phyloP scores from a whole-genome alignment of 352 stramenopile genomes.

The Pythium grandisporangium region DNA sequence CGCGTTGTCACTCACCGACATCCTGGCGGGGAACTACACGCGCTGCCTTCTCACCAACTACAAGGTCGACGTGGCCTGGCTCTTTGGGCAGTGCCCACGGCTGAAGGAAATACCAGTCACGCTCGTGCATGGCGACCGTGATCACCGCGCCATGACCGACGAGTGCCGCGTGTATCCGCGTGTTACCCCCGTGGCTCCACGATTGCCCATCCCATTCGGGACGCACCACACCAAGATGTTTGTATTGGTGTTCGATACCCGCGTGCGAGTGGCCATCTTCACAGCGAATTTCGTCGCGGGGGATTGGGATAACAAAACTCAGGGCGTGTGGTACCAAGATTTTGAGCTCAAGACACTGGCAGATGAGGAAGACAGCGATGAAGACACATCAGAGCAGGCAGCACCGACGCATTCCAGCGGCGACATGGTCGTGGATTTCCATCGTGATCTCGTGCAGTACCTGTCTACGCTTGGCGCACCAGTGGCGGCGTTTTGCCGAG shows the following conservation, averaged over 20 bases:
- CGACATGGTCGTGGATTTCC: slow-evolving; percentile 44
- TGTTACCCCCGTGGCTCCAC: slow-evolving; percentile 49
- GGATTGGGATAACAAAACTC: slow-evolving; percentile 81
- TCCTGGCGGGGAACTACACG: slow-evolving; percentile 53
- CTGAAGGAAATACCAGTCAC: slow-evolving; percentile 54
- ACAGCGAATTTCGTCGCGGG: slow-evolving; percentile 77
- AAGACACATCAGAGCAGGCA: neutral
- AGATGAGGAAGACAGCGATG: slow-evolving; percentile 5
- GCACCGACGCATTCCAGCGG: neutral
- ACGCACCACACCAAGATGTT: slow-evolving; percentile 87
- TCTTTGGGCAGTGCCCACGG: slow-evolving; percentile 49
- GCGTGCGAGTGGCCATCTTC: slow-evolving; percentile 74
- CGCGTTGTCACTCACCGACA: slow-evolving; percentile 25
- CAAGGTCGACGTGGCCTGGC: slow-evolving; percentile 71
- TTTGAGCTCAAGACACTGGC: slow-evolving; percentile 52
- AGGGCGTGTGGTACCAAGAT: slow-evolving; percentile 78
- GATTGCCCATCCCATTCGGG: slow-evolving; percentile 72
- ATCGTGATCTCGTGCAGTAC: slow-evolving; percentile 54
- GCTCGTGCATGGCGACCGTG: slow-evolving; percentile 70
- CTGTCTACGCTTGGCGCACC: slow-evolving; percentile 33
- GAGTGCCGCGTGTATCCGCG: slow-evolving; percentile 51
- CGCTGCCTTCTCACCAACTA: slow-evolving; percentile 74
- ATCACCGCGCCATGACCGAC: slow-evolving; percentile 37
- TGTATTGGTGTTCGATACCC: slow-evolving; percentile 48
- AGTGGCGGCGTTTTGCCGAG: slow-evolving; percentile 35